Base-by-base conservation (phyloP, 139 green algal genomes). In the Chlorella sorokiniana region DNA sequence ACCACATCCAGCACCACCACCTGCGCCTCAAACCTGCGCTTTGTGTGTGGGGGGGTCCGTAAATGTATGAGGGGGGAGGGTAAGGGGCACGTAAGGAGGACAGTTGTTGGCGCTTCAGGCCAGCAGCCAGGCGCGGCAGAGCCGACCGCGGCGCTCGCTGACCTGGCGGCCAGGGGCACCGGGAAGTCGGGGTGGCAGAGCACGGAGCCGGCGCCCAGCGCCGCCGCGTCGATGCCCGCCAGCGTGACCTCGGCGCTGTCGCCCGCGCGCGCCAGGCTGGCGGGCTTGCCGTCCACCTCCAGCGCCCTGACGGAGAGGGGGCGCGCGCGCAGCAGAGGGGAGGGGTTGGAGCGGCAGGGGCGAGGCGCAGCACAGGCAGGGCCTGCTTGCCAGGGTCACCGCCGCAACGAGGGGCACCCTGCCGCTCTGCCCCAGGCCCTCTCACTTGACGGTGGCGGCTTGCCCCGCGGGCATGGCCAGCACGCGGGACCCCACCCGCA, bases 1-100 rank as follows among this genome's bases (percentile, higher is more conserved):
- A 72, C 25, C 27, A 95, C 80, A 27, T 97, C 90, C 51, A 98
- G 91, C 61, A 98, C 91, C 44, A 97, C 78, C 38, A 98, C 64
- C 27, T 86, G 76, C 16, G 89, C 88, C 81, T 94, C 85, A 67
- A 98, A 90, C 72, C 72, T 79, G 72, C 27, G 25, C 54, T 35
- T n/a, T n/a, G n/a, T n/a, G n/a, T n/a, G n/a, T n/a, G n/a, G n/a
- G n/a, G n/a, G n/a, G n/a, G n/a, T n/a, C n/a, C n/a, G n/a, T n/a
- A n/a, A n/a, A n/a, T n/a, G n/a, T n/a, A n/a, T n/a, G n/a, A n/a
- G n/a, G n/a, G n/a, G n/a, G n/a, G n/a, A n/a, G n/a, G n/a, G n/a
- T n/a, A n/a, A n/a, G n/a, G n/a, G n/a, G n/a, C n/a, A n/a, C n/a
- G n/a, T n/a, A n/a, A n/a, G n/a, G n/a, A n/a, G n/a, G n/a, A n/a